These are phyloP conservation scores for Santalum album DNA, from an alignment of 164 flowering plant genomes.

Conservation along the genomic window DNA sequence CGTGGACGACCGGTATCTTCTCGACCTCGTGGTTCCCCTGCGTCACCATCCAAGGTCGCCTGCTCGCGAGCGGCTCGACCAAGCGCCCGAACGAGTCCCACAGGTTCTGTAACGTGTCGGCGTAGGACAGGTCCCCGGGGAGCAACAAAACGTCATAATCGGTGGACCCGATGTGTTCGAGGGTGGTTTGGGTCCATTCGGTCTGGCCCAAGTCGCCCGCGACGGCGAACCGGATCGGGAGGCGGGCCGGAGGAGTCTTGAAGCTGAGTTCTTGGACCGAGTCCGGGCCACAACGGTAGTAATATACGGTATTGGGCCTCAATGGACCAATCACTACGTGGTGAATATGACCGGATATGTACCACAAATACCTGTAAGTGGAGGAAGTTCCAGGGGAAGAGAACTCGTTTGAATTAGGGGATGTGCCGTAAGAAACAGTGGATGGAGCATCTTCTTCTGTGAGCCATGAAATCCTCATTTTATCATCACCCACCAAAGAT, in stretches of 20 bases:
- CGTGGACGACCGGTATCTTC: slow-evolving; percentile 33
- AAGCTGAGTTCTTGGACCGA: slow-evolving; percentile 29
- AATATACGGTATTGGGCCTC: slow-evolving; percentile 34
- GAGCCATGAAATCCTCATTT: slow-evolving; percentile 78
- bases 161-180: slow-evolving; percentile 43
- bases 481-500: slow-evolving; percentile 54
- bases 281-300: slow-evolving; percentile 37
- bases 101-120: slow-evolving; percentile 39
- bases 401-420: slow-evolving; percentile 18
- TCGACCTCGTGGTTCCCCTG: slow-evolving; percentile 88
- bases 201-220: slow-evolving; percentile 87
- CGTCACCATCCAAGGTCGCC: slow-evolving; percentile 88
- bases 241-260: slow-evolving; percentile 57
- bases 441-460: slow-evolving; percentile 32
- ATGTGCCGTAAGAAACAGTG: slow-evolving; percentile 43
- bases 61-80: slow-evolving; percentile 73
- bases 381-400: slow-evolving; percentile 37
- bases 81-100: slow-evolving; percentile 87
- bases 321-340: slow-evolving; percentile 56
- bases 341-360: slow-evolving; percentile 54
- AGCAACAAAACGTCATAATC: slow-evolving; percentile 59
- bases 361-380: slow-evolving; percentile 29
- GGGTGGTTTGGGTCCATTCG: slow-evolving; percentile 70
- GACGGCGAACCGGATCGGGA: slow-evolving; percentile 57
- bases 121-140: slow-evolving; percentile 83